Conservation (phyloP, 805 yeast species). For the Pichia exigua region DNA sequence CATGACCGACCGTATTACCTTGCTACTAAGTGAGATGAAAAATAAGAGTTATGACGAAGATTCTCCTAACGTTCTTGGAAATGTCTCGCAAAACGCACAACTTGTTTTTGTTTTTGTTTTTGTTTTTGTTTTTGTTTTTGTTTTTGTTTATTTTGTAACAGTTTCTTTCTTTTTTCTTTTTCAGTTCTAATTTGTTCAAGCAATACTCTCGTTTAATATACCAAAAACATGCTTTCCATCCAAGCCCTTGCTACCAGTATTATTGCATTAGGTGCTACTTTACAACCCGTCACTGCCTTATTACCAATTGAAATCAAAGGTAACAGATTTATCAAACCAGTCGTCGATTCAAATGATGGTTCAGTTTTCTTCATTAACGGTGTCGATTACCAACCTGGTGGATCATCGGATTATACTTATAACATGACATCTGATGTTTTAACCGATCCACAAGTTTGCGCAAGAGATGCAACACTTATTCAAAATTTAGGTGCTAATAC, state of each 20-base stretch:
- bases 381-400: slow-evolving; percentile 91
- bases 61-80: too few species aligned
- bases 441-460: slow-evolving; percentile 60
- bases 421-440: slow-evolving; percentile 50
- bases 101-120: too few species aligned
- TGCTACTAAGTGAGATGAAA: too few species aligned
- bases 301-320: slow-evolving; percentile 52
- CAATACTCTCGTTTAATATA: not conserved
- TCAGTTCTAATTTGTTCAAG: not conserved
- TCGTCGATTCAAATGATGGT: slow-evolving; percentile 31
- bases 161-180: not conserved
- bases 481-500: slow-evolving; percentile 77
- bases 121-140: not conserved
- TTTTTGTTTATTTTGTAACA: not conserved
- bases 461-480: slow-evolving; percentile 71
- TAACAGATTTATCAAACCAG: slow-evolving; percentile 52
- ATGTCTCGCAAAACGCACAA: too few species aligned
- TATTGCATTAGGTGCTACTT: slow-evolving; percentile 8
- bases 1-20: too few species aligned
- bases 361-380: slow-evolving; percentile 75
- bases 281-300: slow-evolving; percentile 32
- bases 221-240: not conserved
- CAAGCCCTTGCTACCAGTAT: slow-evolving; percentile 1
- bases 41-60: too few species aligned
- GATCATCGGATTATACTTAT: slow-evolving; percentile 54